phyloP scores from a whole-genome alignment of 2,329 filamentous ascomycete species.

The Ascosphaera acerosa region DNA sequence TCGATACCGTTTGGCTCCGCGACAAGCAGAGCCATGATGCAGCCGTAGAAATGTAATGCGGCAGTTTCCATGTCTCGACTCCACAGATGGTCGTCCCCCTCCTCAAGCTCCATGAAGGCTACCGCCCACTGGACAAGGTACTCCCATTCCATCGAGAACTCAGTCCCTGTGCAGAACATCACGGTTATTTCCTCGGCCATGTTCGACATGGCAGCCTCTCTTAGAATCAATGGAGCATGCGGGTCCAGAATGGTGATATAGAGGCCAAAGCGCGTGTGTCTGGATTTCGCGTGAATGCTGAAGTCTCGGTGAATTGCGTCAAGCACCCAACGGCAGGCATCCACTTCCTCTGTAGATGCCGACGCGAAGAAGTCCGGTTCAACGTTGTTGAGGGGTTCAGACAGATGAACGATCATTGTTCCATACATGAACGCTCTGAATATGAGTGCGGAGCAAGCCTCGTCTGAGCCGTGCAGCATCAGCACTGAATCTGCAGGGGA shows the following conservation, averaged over 20 bases:
- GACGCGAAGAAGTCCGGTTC: background rate
- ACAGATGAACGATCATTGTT: background rate
- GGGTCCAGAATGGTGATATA: constrained; percentile 12
- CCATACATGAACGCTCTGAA: constrained; percentile 1
- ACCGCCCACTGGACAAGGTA: constrained; percentile 5
- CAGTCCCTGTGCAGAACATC: constrained; percentile 7
- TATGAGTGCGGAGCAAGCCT: background rate
- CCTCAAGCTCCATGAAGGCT: constrained; percentile 3
- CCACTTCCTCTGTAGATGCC: constrained; percentile 10
- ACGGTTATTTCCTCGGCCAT: constrained; percentile 12
- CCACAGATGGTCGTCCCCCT: constrained; percentile 9
- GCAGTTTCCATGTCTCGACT: constrained; percentile 16
- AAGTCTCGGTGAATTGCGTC: constrained; percentile 11
- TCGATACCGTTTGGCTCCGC: constrained; percentile 4
- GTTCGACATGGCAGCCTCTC: constrained; percentile 10
- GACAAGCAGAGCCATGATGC: constrained; percentile 12
- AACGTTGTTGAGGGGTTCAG: background rate
- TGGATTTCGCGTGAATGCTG: constrained; percentile 7
- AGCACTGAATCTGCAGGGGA: background rate
- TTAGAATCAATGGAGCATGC: constrained; percentile 9
- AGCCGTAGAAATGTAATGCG: constrained; percentile 15
- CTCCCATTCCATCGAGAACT: constrained; percentile 6
- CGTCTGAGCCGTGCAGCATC: background rate
- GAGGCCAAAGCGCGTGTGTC: constrained; percentile 8
- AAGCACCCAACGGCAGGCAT: constrained; percentile 14